These are phyloP conservation scores for Plasmodium falciparum DNA, from an alignment of 169 alveolate species.

Conservation along the genomic window DNA sequence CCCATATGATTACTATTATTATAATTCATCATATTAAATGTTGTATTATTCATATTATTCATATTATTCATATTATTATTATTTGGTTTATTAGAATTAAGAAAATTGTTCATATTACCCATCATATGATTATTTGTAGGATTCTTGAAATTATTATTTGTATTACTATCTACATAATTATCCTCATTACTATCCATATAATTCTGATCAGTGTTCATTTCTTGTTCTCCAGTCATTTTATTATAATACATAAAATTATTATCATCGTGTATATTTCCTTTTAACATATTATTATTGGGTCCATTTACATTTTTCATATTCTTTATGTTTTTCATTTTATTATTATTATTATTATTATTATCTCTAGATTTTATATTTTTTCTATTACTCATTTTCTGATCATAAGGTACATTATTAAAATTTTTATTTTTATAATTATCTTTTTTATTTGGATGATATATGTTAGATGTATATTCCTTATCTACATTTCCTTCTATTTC, in stretches of 20 bases:
- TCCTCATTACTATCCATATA: background rate
- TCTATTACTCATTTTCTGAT: slow-evolving; percentile 29
- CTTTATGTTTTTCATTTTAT: slow-evolving; percentile 24
- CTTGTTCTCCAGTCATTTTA: background rate
- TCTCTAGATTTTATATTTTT: slow-evolving; percentile 21
- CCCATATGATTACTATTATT: background rate
- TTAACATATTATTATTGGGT: background rate
- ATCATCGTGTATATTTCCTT: background rate
- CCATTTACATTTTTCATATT: background rate
- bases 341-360: too few relatives aligned
- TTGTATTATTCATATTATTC: background rate
- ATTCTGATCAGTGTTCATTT: background rate
- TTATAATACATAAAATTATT: background rate
- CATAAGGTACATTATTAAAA: background rate
- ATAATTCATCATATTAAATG: background rate
- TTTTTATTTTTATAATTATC: slow-evolving; percentile 7
- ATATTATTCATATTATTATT: background rate
- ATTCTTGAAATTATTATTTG: background rate
- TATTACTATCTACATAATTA: background rate
- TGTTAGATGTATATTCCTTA: background rate
- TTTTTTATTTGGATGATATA: slow-evolving; percentile 19
- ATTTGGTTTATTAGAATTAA: slow-evolving; percentile 2
- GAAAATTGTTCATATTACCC: slow-evolving; percentile 5
- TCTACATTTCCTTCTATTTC: background rate
- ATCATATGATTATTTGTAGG: background rate